Evolutionary conservation across 2,329 filamentous ascomycete genomes (phyloP).

Genomic region (Hypoxylon sp.): DNA sequence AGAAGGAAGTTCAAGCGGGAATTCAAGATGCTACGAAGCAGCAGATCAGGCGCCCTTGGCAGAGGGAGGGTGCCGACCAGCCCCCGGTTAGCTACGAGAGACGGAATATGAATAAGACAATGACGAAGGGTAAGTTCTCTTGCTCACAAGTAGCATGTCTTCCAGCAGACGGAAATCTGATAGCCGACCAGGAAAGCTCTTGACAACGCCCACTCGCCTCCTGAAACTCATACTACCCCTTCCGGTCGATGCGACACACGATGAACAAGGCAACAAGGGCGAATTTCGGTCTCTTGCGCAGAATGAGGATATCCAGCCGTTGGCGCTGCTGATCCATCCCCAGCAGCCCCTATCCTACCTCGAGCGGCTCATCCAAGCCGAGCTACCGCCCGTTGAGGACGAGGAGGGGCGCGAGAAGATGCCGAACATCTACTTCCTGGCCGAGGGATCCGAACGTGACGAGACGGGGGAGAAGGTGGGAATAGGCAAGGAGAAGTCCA

Average conservation of each 20-base stretch:
- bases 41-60: slow-evolving; percentile 68
- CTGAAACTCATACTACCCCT: slow-evolving; percentile 76
- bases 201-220: slow-evolving; percentile 74
- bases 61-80: slow-evolving; percentile 64
- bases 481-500: slow-evolving; percentile 42
- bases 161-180: neutral
- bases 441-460: slow-evolving; percentile 75
- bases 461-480: slow-evolving; percentile 51
- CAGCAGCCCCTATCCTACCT: slow-evolving; percentile 92
- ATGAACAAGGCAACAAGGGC: slow-evolving; percentile 56
- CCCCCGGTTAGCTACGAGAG: slow-evolving; percentile 62
- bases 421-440: slow-evolving; percentile 79
- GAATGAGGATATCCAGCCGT: slow-evolving; percentile 77
- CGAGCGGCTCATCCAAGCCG: slow-evolving; percentile 86
- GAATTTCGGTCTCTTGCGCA: slow-evolving; percentile 52
- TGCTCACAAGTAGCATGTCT: neutral
- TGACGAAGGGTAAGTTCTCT: slow-evolving; percentile 66
- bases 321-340: slow-evolving; percentile 86
- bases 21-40: slow-evolving; percentile 56
- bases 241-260: slow-evolving; percentile 60
- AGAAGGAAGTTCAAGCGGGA: slow-evolving; percentile 46
- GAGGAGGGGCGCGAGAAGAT: slow-evolving; percentile 72
- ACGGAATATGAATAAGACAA: slow-evolving; percentile 54
- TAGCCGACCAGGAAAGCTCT: slow-evolving; percentile 65
- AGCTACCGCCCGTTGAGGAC: slow-evolving; percentile 74